These are phyloP conservation scores for Citrus australasica DNA, from an alignment of 345 rosid species.

Conservation along the genomic window DNA sequence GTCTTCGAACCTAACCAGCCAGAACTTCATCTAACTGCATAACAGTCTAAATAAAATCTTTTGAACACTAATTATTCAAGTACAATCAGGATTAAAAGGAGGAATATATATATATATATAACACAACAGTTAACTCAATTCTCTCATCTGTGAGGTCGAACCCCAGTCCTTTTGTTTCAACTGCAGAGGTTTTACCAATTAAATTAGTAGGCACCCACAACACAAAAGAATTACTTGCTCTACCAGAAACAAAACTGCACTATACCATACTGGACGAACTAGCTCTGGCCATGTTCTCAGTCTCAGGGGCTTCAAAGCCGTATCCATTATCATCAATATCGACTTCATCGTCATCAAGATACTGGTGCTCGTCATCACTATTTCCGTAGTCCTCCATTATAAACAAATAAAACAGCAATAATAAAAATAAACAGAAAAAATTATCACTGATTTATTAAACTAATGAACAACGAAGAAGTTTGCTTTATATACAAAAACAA, in stretches of 20 bases:
- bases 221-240: neutral
- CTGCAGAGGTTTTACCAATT: too few relatives aligned
- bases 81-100: too few relatives aligned
- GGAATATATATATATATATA: too few relatives aligned
- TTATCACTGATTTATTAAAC: neutral
- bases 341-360: neutral
- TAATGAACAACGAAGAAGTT: neutral
- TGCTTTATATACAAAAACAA: neutral
- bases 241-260: neutral
- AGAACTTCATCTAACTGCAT: too few relatives aligned
- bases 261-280: conserved; percentile 2
- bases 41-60: too few relatives aligned
- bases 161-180: too few relatives aligned
- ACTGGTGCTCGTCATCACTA: neutral
- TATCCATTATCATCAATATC: neutral
- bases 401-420: neutral
- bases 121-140: too few relatives aligned
- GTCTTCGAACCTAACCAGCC: too few relatives aligned
- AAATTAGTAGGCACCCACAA: neutral
- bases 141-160: too few relatives aligned
- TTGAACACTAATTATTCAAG: too few relatives aligned
- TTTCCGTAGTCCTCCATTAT: neutral
- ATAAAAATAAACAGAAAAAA: neutral
- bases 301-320: neutral
- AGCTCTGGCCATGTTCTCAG: neutral